Evolutionary conservation across 495 filamentous ascomycete species (phyloP), one percentile per base, ranked within the genome.

Genomic region (Endocarpon pusillum): DNA sequence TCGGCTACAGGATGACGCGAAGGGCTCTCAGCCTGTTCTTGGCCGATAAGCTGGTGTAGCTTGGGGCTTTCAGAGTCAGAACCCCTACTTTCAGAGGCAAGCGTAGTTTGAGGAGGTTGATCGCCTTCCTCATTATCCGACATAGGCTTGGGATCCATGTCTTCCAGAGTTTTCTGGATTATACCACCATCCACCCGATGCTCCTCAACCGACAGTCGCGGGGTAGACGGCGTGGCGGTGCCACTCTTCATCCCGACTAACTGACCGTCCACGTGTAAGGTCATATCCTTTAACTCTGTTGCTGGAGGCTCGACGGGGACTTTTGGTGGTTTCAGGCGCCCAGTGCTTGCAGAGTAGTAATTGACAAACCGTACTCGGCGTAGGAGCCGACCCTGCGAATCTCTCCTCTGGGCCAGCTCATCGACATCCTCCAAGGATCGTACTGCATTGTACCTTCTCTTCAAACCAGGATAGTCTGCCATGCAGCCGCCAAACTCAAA

Each of bases 261-360:
- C 16, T 42, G 26, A 16, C 20, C 16, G 4, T 36, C 17, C 11
- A 19, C 19, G n/a, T 32, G 28, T 33, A 23, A 4, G 1, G 11
- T 10, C 1, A 19, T 19, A 10, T 31, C 25, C 9, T 39, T 21
- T 0, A 22, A 1, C 4, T 33, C 34, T 7, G 2, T 22, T 11
- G 22, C 35, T 28, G 36, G 20, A 22, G 31, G 15, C 21, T 43
- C 24, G 23, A 33, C 33, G 38, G 38, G 1, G 52, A 42, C 17
- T 49, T 43, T 27, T n/a, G n/a, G n/a, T n/a, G n/a, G n/a, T 56
- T 78, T 71, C 19, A 61, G 62, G 36, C 59, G 56, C 2, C 83
- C 85, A 3, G 76, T 78, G 35, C 81, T 85, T 18, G 78, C 65
- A 6, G 87, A 93, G 46, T 89, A 94, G 50, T 92, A 94, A 45